Percentiles rank a stretch among this genome's conserved stretches.
Evolutionary conservation across 192 early-diverging fungal species (phyloP).

Genomic region (Irineochytrium annulatum): DNA sequence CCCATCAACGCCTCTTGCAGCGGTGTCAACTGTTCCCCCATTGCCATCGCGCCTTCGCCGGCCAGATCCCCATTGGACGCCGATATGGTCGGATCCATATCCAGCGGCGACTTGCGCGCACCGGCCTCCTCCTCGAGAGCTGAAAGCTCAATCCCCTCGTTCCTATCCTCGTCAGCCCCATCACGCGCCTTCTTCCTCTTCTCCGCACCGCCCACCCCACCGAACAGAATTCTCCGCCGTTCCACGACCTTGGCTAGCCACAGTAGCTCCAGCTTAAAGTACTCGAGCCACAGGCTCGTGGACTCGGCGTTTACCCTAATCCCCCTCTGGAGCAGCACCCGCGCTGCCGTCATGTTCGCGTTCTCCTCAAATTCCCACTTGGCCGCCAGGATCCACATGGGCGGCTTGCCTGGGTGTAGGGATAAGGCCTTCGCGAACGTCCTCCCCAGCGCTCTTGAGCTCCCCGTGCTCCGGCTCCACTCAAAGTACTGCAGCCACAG

Average conservation of each 20-base stretch:
- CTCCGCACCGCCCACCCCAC: slow-evolving; percentile 17
- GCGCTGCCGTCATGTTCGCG: slow-evolving; percentile 72
- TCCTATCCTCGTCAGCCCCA: slow-evolving; percentile 31
- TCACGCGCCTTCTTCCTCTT: slow-evolving; percentile 22
- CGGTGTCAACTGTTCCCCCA: slow-evolving; percentile 42
- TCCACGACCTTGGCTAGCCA: slow-evolving; percentile 83
- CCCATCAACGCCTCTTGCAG: slow-evolving; percentile 47
- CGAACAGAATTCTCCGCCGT: slow-evolving; percentile 74
- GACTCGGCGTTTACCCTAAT: slow-evolving; percentile 74
- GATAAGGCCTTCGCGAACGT: slow-evolving; percentile 83
- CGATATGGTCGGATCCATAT: slow-evolving; percentile 24
- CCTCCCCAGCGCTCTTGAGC: slow-evolving; percentile 58
- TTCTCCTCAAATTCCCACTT: slow-evolving; percentile 84
- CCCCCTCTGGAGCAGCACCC: slow-evolving; percentile 80
- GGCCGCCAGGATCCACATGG: slow-evolving; percentile 90
- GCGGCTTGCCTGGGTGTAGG: slow-evolving; percentile 73
- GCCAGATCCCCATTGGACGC: slow-evolving; percentile 35
- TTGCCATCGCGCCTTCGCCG: slow-evolving; percentile 26
- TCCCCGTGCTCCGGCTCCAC: slow-evolving; percentile 58
- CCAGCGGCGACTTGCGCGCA: slow-evolving; percentile 53
- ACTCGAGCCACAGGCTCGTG: slow-evolving; percentile 82
- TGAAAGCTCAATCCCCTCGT: slow-evolving; percentile 12
- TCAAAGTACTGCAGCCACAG: slow-evolving; percentile 94
- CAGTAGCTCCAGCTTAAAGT: slow-evolving; percentile 87
- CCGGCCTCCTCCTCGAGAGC: slow-evolving; percentile 17